Percentiles rank a stretch among this genome's conserved stretches.
phyloP scores from a whole-genome alignment of 148 eudicot species.

The Camellia sinensis region DNA sequence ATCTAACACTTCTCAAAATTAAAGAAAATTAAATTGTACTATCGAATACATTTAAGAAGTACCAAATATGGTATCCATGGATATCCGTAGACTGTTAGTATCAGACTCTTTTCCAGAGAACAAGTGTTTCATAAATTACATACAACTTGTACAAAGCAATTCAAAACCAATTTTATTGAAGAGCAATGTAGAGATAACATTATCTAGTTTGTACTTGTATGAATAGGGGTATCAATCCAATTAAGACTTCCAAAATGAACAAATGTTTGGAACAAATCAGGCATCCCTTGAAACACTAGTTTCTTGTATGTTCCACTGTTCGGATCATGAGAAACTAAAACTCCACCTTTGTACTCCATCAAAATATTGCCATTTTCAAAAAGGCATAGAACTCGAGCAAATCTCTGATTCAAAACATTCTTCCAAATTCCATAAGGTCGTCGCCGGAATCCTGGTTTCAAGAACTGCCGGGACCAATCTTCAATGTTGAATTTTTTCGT shows the following conservation, averaged over 20 bases:
- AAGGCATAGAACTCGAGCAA: background rate
- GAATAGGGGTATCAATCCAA: slow-evolving; percentile 15
- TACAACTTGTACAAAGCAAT: no score
- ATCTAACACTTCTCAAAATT: no score
- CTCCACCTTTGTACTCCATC: background rate
- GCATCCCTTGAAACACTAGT: slow-evolving; percentile 28
- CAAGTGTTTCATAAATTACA: no score
- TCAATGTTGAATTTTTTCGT: slow-evolving; percentile 18
- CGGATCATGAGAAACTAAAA: background rate
- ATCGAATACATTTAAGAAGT: no score
- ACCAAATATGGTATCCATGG: no score
- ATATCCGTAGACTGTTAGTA: no score
- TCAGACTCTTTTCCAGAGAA: no score
- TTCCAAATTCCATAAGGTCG: slow-evolving; percentile 11
- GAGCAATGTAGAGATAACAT: background rate
- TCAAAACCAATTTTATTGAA: no score
- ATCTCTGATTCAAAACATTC: background rate
- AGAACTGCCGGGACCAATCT: slow-evolving; percentile 12
- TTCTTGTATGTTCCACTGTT: slow-evolving; percentile 16
- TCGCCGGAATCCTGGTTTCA: background rate
- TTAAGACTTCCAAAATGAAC: slow-evolving; percentile 39
- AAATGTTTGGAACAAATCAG: slow-evolving; percentile 21
- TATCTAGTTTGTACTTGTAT: background rate
- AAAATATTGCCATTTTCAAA: background rate
- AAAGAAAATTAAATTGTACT: no score